Conservation (phyloP, 2,329 filamentous ascomycete genomes). For the Xylaria sp. region DNA sequence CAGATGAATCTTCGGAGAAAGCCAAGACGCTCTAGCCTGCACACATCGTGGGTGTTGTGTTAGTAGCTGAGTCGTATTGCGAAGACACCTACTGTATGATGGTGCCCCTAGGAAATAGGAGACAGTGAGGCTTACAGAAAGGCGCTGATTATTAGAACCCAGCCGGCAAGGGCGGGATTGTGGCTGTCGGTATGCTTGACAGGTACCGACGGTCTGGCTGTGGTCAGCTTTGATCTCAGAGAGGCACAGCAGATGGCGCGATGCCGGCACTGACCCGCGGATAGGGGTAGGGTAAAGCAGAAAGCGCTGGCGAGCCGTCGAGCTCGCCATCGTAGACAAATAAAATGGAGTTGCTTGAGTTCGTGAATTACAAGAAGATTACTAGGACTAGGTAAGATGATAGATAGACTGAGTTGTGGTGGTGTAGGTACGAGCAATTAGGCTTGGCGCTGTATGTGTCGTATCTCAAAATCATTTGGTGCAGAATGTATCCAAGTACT, state of each 20-base stretch:
- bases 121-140: constrained; percentile 8
- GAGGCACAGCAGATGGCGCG: neutral
- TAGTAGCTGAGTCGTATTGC: neutral
- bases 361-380: neutral
- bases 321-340: neutral
- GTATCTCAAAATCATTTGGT: no score
- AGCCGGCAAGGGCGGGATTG: constrained; percentile 6
- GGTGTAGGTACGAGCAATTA: no score
- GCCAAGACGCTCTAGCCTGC: constrained; percentile 5
- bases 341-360: neutral
- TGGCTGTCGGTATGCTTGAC: neutral
- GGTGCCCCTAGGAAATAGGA: neutral
- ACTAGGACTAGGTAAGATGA: neutral
- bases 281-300: constrained; percentile 9
- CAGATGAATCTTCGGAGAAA: neutral
- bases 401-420: neutral
- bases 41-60: neutral
- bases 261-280: constrained; percentile 5
- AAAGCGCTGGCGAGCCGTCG: neutral
- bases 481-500: no score
- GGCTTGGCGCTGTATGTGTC: neutral
- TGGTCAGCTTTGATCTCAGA: neutral
- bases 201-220: neutral
- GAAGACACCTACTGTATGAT: neutral
- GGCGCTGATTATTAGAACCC: constrained; percentile 8